Conservation (phyloP, 108 stramenopile genomes). For the Fragilariopsis cylindrus region DNA sequence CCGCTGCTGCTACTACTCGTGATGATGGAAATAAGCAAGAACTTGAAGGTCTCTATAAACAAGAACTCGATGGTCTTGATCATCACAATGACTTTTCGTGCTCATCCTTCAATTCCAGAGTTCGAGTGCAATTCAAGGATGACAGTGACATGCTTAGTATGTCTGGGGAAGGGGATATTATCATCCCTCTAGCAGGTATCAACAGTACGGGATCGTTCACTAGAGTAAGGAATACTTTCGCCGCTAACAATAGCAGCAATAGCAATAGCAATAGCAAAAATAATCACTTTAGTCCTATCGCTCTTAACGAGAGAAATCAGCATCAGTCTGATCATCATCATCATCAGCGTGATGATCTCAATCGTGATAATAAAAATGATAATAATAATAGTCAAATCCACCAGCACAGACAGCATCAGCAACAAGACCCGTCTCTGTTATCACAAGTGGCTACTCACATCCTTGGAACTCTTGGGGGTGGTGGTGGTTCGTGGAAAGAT, state of each 20-base stretch:
- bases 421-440: conserved; percentile 30
- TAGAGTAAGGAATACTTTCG: conserved; percentile 6
- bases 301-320: conserved; percentile 5
- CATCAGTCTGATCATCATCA: conserved; percentile 17
- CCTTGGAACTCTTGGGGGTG: conserved; percentile 13
- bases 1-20: conserved; percentile 5
- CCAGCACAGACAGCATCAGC: conserved; percentile 16
- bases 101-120: conserved; percentile 3
- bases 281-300: conserved; percentile 7
- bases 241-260: not conserved
- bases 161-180: conserved; percentile 11
- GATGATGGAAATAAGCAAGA: not conserved
- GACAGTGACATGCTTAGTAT: conserved; percentile 17
- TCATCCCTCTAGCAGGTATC: conserved; percentile 1
- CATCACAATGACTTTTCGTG: conserved; percentile 13
- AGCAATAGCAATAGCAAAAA: not conserved
- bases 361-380: not conserved
- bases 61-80: not conserved
- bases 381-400: not conserved
- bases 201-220: conserved; percentile 4
- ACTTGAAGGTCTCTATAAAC: not conserved
- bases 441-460: conserved; percentile 40
- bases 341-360: conserved; percentile 12
- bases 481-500: not conserved
- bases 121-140: conserved; percentile 31